These are phyloP conservation scores for Aspergillus calidoustus DNA, from an alignment of 2,329 filamentous ascomycete species.

Conservation along the genomic window DNA sequence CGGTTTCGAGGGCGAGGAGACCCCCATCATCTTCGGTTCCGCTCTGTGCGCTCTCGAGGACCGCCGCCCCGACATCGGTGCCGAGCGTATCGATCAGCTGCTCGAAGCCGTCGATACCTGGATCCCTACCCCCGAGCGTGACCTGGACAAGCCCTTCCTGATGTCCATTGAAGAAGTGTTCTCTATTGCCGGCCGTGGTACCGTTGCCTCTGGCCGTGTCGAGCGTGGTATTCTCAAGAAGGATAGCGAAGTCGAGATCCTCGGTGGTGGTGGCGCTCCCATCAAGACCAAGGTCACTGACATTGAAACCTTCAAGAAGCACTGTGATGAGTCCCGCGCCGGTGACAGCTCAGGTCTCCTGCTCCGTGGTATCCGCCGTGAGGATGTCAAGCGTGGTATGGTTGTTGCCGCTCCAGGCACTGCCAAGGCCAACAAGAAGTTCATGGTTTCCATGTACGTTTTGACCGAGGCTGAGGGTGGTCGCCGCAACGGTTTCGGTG, in stretches of 20 bases:
- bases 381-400: slow-evolving; percentile 95
- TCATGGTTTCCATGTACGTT: slow-evolving; percentile 95
- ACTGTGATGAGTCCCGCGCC: slow-evolving; percentile 91
- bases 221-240: slow-evolving; percentile 94
- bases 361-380: slow-evolving; percentile 92
- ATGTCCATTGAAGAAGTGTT: slow-evolving; percentile 97
- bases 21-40: slow-evolving; percentile 95
- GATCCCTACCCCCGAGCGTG: slow-evolving; percentile 94
- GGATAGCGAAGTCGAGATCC: slow-evolving; percentile 91
- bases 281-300: slow-evolving; percentile 99
- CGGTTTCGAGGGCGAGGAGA: slow-evolving; percentile 97
- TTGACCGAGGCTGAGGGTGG: slow-evolving; percentile 98
- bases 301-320: slow-evolving; percentile 99
- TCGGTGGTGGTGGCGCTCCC: slow-evolving; percentile 78
- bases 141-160: slow-evolving; percentile 97
- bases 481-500: slow-evolving; percentile 90
- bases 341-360: slow-evolving; percentile 98
- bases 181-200: slow-evolving; percentile 90
- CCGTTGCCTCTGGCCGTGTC: slow-evolving; percentile 94
- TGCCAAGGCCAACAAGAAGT: slow-evolving; percentile 86
- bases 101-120: slow-evolving; percentile 87
- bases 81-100: slow-evolving; percentile 87
- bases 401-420: slow-evolving; percentile 82
- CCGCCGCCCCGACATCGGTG: slow-evolving; percentile 84
- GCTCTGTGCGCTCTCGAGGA: slow-evolving; percentile 91